Evolutionary conservation across 441 rosid genomes (phyloP).

Genomic region (Eutrema salsugineum): DNA sequence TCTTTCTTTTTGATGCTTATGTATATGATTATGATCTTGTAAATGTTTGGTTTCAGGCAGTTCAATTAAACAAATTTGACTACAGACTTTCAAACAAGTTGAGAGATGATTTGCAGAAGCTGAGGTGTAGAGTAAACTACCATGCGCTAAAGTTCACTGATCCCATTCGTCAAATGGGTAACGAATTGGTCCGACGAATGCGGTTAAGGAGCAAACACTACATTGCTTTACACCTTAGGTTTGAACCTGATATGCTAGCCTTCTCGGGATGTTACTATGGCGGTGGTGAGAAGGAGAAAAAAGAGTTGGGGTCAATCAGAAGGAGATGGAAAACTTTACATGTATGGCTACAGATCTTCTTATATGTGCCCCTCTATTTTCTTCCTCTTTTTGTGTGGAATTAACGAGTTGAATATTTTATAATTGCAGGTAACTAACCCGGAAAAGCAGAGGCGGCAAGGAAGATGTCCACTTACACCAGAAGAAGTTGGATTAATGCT

Average conservation of each 20-base stretch:
- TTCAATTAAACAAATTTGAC: slow-evolving; percentile 89
- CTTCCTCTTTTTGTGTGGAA: neutral
- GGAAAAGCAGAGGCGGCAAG: slow-evolving; percentile 90
- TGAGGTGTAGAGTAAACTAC: slow-evolving; percentile 95
- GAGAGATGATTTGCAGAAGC: slow-evolving; percentile 76
- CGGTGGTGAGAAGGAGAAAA: slow-evolving; percentile 86
- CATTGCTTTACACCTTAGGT: slow-evolving; percentile 94
- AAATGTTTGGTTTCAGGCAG: slow-evolving; percentile 45
- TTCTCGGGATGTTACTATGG: slow-evolving; percentile 88
- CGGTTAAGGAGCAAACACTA: slow-evolving; percentile 67
- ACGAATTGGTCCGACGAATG: slow-evolving; percentile 68
- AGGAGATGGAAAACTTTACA: slow-evolving; percentile 98
- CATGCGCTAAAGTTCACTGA: slow-evolving; percentile 83
- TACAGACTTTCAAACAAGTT: slow-evolving; percentile 89
- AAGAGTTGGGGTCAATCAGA: slow-evolving; percentile 71
- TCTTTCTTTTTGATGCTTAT: slow-evolving; percentile 10
- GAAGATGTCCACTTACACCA: slow-evolving; percentile 97
- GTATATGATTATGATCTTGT: neutral
- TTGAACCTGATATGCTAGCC: slow-evolving; percentile 99
- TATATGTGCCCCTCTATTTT: neutral
- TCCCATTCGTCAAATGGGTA: slow-evolving; percentile 78
- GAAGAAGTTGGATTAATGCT: slow-evolving; percentile 98
- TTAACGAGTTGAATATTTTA: neutral
- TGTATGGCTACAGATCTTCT: slow-evolving; percentile 42
- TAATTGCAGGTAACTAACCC: slow-evolving; percentile 60